Base-by-base conservation (phyloP, 2,329 filamentous ascomycete genomes). In the Fusarium brachygibbosum region DNA sequence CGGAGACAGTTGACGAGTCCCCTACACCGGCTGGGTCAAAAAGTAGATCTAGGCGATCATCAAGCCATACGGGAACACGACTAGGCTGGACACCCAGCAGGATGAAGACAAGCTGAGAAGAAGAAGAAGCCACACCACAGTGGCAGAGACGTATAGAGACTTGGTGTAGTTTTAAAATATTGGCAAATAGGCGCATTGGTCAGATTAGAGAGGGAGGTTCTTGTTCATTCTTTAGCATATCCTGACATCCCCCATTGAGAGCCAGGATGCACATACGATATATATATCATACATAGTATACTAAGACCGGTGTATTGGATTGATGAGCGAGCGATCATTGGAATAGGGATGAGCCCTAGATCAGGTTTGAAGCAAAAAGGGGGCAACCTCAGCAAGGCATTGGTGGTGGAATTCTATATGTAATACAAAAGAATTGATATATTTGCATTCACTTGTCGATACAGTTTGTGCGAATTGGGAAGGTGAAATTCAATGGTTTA, bases 381-480 rank as follows among this genome's bases (percentile, higher is more conserved):
- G 46, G 59, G 67, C 53, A 44, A 53, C 53, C 37, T 57, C 57
- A 41, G 52, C 38, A 49, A 53, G 34, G 53, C 45, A 46, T 53
- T 44, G 52, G 40, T 14, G 55, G 38, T 51, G 48, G 38, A 37
- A n/a, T 55, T 70, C 41, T 64, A 64, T 71, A 68, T 70, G 68
- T 70, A 71, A 65, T 68, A 65, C 52, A 70, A 70, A 65, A 68
- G 63, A 71, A 71, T 51, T 54, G 52, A 54, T 64, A 61, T 64
- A 37, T 23, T 45, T 53, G 17, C 17, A 13, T 42, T 65, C 12
- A 58, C 4, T 45, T 7, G 1, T 3, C 6, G 5, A 13, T 3
- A 17, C 23, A 3, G 21, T 25, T 19, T 34, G 11, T 31, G 2
- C 10, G 13, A 29, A 11, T 14, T 19, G n/a, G 1, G 6, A 29